Evolutionary conservation across 148 eudicot genomes (phyloP), one percentile per base, ranked within the genome.

Genomic region (Fagopyrum esculentum): DNA sequence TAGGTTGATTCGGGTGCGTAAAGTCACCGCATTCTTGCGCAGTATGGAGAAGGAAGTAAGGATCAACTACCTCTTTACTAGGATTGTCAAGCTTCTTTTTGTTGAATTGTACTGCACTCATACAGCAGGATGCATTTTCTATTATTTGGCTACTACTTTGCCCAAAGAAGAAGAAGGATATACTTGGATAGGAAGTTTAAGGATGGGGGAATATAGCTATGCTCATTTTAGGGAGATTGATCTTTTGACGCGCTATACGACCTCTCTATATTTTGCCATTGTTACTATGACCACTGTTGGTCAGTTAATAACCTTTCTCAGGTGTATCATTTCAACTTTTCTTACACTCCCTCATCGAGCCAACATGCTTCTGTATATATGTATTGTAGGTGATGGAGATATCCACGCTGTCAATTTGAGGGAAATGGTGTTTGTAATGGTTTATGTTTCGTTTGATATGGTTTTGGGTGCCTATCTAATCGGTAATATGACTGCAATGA

Each of bases 211-310:
- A 60, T 87, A 86, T 63, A 92, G 89, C 74, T 95, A 92, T 84
- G 75, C 90, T 26, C 80, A 85, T 80, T 95, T 95, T 71, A 86
- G 97, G 79, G 91, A 89, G 66, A 85, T 95, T 74, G 94, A 92
- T 81, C 46, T 95, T 45, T 89, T 92, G 98, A 87, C 73, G 73
- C 83, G 88, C 50, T 95, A 95, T 77, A 80, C 83, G 52, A 90
- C 89, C 9, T 95, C 99, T 16, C 73, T 95, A 46, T 95, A 95
- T 78, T 95, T 95, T 79, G 91, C 99, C 71, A 82, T 95, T 63
- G 93, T 95, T 72, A 92, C 99, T 46, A 95, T 95, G 99, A 84
- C 97, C 66, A 95, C 99, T 51, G 98, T 95, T 49, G 99, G 98
- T 94, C 69, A 86, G 90, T 83, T 72, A 59, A 19, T 2, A 6